Conservation (phyloP, 768 basidiomycete genomes). For the Lactarius hatsudake region DNA sequence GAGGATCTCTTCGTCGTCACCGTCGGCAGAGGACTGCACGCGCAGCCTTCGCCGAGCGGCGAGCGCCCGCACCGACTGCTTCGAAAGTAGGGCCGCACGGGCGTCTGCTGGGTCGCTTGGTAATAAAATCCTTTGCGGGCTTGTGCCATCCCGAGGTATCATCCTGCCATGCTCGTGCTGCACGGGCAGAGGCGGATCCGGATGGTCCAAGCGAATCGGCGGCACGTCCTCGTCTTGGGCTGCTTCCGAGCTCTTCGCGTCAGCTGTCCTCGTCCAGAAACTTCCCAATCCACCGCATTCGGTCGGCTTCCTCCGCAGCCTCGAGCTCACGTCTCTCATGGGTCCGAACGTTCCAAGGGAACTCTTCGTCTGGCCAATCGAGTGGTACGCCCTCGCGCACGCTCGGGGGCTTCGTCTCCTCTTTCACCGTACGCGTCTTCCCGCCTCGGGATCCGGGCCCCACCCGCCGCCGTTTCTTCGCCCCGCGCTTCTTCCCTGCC, state of each 20-base stretch:
- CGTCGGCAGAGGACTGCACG: slow-evolving; percentile 38
- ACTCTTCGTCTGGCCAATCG: slow-evolving; percentile 77
- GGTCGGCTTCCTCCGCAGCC: slow-evolving; percentile 56
- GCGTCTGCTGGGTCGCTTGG: slow-evolving; percentile 77
- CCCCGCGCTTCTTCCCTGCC: slow-evolving; percentile 39
- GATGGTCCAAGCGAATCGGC: slow-evolving; percentile 34
- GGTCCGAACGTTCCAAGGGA: slow-evolving; percentile 71
- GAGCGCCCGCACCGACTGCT: slow-evolving; percentile 62
- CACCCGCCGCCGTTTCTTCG: slow-evolving; percentile 51
- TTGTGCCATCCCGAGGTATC: slow-evolving; percentile 45
- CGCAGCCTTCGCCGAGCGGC: slow-evolving; percentile 46
- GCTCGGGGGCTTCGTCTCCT: slow-evolving; percentile 5
- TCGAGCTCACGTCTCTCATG: slow-evolving; percentile 51
- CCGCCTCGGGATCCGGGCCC: slow-evolving; percentile 28
- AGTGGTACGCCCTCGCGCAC: slow-evolving; percentile 38
- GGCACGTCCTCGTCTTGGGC: slow-evolving; percentile 36
- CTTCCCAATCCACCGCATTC: slow-evolving; percentile 61
- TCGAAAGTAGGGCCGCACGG: slow-evolving; percentile 66
- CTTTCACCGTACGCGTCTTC: slow-evolving; percentile 6
- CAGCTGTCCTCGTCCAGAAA: slow-evolving; percentile 75
- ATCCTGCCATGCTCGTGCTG: slow-evolving; percentile 56
- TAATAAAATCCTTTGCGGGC: slow-evolving; percentile 40
- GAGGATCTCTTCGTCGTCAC: slow-evolving; percentile 48
- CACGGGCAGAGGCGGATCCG: slow-evolving; percentile 32
- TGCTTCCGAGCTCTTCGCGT: slow-evolving; percentile 43